Percentiles rank a stretch among this genome's conserved stretches.
phyloP scores from a whole-genome alignment of 23 red algal species.

The Gracilaria domingensis region DNA sequence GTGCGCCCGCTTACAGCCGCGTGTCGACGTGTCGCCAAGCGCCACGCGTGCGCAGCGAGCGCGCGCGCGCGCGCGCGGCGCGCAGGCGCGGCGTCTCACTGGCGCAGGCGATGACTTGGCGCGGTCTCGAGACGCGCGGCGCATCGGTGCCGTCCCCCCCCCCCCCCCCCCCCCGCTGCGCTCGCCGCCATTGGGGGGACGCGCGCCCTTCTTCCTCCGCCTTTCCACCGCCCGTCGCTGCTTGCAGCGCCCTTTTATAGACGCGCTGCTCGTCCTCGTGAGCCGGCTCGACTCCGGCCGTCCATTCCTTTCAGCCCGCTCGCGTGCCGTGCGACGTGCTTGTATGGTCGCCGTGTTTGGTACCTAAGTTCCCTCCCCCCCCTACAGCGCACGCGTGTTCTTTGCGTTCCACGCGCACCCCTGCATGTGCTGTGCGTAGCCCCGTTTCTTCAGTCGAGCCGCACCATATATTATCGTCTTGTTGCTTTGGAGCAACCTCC shows the following conservation, averaged over 20 bases:
- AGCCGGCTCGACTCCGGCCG: neutral
- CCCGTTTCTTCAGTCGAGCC: too few relatives aligned
- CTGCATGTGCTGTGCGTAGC: too few relatives aligned
- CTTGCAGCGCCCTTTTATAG: neutral
- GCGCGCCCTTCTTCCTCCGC: neutral
- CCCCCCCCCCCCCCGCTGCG: neutral
- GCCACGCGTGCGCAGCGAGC: conserved; percentile 6
- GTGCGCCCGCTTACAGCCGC: too few relatives aligned
- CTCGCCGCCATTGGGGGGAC: too few relatives aligned
- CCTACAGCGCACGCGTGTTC: neutral
- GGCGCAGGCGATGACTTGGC: conserved; percentile 29
- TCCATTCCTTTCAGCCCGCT: too few relatives aligned
- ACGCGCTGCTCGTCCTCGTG: neutral
- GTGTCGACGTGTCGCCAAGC: neutral
- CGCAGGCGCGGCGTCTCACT: neutral
- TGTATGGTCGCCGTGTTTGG: too few relatives aligned
- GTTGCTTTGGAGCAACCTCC: too few relatives aligned
- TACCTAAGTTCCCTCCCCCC: too few relatives aligned
- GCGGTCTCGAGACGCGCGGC: neutral
- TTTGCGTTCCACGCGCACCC: neutral
- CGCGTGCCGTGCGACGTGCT: conserved; percentile 13
- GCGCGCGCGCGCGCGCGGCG: neutral
- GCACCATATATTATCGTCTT: too few relatives aligned
- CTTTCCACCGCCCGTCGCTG: neutral
- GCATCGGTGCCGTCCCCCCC: neutral